Evolutionary conservation across 345 rosid species (phyloP).

Genomic region (Camelina hispida): DNA sequence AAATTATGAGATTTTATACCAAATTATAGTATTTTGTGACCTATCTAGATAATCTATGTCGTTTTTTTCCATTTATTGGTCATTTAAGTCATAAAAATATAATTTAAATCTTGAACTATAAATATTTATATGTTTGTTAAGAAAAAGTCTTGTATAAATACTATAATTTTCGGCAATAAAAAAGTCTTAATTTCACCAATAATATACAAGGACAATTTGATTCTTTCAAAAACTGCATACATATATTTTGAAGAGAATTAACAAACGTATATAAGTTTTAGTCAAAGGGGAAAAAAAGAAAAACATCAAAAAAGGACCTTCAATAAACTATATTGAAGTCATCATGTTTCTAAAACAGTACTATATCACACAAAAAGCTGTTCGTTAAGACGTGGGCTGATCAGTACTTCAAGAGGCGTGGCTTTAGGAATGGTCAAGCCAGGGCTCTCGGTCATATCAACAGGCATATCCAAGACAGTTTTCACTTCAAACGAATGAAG

Average conservation of each 20-base stretch:
- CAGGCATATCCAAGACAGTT: conserved; percentile 27
- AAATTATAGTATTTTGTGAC: no score
- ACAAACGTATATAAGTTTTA: not conserved
- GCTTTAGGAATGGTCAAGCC: conserved; percentile 54
- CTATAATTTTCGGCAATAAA: no score
- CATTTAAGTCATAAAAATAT: no score
- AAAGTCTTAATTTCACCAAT: no score
- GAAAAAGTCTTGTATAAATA: no score
- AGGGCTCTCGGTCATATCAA: conserved; percentile 54
- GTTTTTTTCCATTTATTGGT: no score
- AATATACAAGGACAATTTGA: no score
- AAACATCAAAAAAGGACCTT: conserved; percentile 2
- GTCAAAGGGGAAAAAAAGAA: not conserved
- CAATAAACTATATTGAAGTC: not conserved
- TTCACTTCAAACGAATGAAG: conserved; percentile 53
- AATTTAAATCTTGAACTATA: no score
- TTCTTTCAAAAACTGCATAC: no score
- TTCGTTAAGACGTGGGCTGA: conserved; percentile 49
- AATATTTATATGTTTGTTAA: no score
- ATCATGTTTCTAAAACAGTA: not conserved
- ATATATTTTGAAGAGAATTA: not conserved
- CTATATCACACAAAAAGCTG: conserved; percentile 16
- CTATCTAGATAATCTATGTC: no score
- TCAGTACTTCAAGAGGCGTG: conserved; percentile 51
- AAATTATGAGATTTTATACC: no score